Evolutionary conservation across 495 filamentous ascomycete genomes (phyloP), one percentile per base, ranked within the genome.

Genomic region (Amphirosellinia nigrospora): DNA sequence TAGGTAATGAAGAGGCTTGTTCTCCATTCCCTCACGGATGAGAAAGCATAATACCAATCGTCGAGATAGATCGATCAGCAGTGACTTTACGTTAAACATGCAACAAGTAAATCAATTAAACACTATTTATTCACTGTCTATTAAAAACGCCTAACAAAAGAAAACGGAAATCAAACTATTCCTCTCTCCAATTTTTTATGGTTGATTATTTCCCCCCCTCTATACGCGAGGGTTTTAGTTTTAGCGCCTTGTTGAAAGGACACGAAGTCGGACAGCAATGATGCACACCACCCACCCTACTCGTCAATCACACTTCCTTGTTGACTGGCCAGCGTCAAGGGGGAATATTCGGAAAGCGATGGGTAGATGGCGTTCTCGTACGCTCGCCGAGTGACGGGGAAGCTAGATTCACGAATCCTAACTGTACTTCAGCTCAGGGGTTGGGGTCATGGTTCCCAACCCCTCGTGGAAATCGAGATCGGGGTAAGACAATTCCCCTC

Each of bases 371-470:
- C 30, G 21, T 56, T 4, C 53, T 36, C 19, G 19, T n/a, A n/a
- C 4, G 32, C 7, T 23, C 56, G 34, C n/a, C 30, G 56, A 28
- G 11, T 46, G 19, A n/a, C 15, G 9, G 10, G 32, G 21, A 16
- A 60, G 56, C 34, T 60, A 41, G 56, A 36, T 60, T 60, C 34
- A 36, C 56, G 34, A 60, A 9, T 36, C 56, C 56, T 41, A 41
- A 21, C 34, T 39, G 9, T n/a, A 39, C 34, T 7, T 23, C 13
- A n/a, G 19, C 21, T 62, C 0, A 45, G 21, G 28, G 45, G 39
- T 34, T n/a, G 60, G 41, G 60, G 41, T 34, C 41, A 63, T 63
- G 60, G 36, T 41, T 48, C 60, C 60, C 60, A 8, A 19, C n/a
- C 13, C 26, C 60, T 9, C 3, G 6, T n/a, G 10, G 48, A 58